phyloP scores from a whole-genome alignment of 2,329 filamentous ascomycete genomes.

The Sporothrix inflata region DNA sequence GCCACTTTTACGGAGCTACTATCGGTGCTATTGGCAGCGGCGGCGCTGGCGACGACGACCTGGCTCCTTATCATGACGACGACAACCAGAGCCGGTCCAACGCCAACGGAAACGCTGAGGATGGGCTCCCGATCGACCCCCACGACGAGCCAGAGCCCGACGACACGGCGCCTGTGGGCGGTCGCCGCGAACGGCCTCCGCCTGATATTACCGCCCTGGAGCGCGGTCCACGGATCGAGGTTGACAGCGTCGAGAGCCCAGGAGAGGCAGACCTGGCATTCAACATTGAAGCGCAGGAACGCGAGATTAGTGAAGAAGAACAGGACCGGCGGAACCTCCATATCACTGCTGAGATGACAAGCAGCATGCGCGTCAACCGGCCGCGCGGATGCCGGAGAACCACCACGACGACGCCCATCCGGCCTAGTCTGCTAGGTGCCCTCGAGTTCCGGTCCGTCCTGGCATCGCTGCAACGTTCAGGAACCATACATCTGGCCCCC shows the following conservation, averaged over 20 bases:
- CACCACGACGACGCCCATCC: slow-evolving; percentile 79
- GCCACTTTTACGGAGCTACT: slow-evolving; percentile 68
- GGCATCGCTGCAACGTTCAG: slow-evolving; percentile 80
- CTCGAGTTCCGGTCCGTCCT: slow-evolving; percentile 91
- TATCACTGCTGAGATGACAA: slow-evolving; percentile 80
- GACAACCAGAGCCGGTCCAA: neutral
- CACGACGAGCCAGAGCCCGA: slow-evolving; percentile 49
- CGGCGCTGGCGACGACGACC: slow-evolving; percentile 58
- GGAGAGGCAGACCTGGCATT: slow-evolving; percentile 39
- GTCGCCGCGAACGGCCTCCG: slow-evolving; percentile 36
- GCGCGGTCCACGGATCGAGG: slow-evolving; percentile 52
- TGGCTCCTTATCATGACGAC: slow-evolving; percentile 68
- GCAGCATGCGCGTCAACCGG: slow-evolving; percentile 87
- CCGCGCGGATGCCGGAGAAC: slow-evolving; percentile 67
- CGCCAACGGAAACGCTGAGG: neutral
- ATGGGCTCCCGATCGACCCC: slow-evolving; percentile 44
- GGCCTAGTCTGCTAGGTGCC: slow-evolving; percentile 89
- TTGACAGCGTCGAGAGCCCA: slow-evolving; percentile 44
- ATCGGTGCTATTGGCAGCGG: slow-evolving; percentile 33
- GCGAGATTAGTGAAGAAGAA: slow-evolving; percentile 47
- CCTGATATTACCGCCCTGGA: slow-evolving; percentile 51
- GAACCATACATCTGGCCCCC: slow-evolving; percentile 72
- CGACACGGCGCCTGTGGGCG: slow-evolving; percentile 43
- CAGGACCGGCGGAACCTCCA: slow-evolving; percentile 58
- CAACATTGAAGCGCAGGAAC: slow-evolving; percentile 23